A percentile compares a stretch with the other conserved stretches of the same genome.
phyloP scores from a whole-genome alignment of 2,329 filamentous ascomycete species.

The Paracoccidioides lutzii region DNA sequence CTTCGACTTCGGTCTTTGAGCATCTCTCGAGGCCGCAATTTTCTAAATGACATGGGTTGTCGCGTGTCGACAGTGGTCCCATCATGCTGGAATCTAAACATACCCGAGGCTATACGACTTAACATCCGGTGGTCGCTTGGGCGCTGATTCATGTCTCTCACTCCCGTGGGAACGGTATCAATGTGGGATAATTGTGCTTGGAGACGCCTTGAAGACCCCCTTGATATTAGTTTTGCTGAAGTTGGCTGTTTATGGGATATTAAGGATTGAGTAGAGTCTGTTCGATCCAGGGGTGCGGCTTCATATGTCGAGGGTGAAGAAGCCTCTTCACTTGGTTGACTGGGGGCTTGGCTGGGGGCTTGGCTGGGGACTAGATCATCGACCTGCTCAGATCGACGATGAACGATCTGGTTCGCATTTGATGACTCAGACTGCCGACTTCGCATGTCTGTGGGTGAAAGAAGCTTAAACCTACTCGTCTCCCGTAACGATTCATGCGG shows the following conservation, averaged over 20 bases:
- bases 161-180: background rate
- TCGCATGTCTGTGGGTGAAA: background rate
- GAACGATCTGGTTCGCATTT: background rate
- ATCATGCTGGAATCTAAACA: conserved; percentile 33
- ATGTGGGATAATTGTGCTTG: conserved; percentile 11
- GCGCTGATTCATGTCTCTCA: background rate
- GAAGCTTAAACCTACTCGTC: background rate
- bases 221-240: conserved; percentile 15
- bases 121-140: conserved; percentile 12
- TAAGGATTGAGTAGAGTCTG: conserved; percentile 15
- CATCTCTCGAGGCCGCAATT: conserved; percentile 16
- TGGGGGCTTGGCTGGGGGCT: background rate
- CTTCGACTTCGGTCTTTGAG: conserved; percentile 8
- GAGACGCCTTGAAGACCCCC: conserved; percentile 14
- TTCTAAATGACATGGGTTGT: conserved; percentile 27
- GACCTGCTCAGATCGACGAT: background rate
- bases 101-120: conserved; percentile 17
- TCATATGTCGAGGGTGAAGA: background rate
- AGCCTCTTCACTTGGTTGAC: background rate
- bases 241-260: conserved; percentile 14
- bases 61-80: conserved; percentile 31
- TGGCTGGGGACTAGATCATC: background rate
- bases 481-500: background rate
- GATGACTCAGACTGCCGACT: background rate
- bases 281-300: background rate